These are phyloP conservation scores for Taxawa tesnikishii DNA, from an alignment of 2,329 filamentous ascomycete species.

Conservation along the genomic window DNA sequence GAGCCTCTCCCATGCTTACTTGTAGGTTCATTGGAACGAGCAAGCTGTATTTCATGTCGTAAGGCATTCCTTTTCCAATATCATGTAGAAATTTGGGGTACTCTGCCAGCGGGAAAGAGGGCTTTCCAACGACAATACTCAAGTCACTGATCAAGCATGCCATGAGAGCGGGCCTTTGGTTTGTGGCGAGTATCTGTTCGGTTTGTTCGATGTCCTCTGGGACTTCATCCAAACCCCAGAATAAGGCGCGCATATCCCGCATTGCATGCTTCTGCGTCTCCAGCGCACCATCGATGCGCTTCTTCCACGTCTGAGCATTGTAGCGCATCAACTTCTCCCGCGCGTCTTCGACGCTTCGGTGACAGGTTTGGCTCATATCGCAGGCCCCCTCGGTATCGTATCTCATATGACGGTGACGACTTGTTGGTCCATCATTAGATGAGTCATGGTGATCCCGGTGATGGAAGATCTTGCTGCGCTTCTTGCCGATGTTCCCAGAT, in stretches of 20 bases:
- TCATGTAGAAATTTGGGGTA: constrained; percentile 74
- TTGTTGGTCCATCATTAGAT: constrained; percentile 1
- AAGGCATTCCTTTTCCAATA: constrained; percentile 93
- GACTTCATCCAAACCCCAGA: constrained; percentile 71
- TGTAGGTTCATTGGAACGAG: constrained; percentile 83
- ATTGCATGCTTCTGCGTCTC: constrained; percentile 59
- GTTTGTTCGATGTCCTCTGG: constrained; percentile 71
- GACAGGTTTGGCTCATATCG: constrained; percentile 58
- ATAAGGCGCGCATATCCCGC: constrained; percentile 63
- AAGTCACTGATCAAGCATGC: constrained; percentile 71
- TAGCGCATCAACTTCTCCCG: constrained; percentile 61
- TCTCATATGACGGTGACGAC: constrained; percentile 37
- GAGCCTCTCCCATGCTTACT: constrained; percentile 80
- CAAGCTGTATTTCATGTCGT: constrained; percentile 79
- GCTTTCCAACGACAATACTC: constrained; percentile 78
- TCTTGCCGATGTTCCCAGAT: constrained; percentile 12
- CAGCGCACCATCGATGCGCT: constrained; percentile 69
- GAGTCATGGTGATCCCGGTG: constrained; percentile 5
- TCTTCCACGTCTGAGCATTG: constrained; percentile 86
- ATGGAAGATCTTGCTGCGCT: constrained; percentile 26
- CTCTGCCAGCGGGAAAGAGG: constrained; percentile 73
- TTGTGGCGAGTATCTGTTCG: constrained; percentile 77
- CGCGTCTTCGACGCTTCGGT: constrained; percentile 65
- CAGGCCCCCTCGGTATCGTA: constrained; percentile 74
- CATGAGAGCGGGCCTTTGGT: constrained; percentile 74